Conservation (phyloP, 2,329 filamentous ascomycete species). For the Corniculantispora saksenae region DNA sequence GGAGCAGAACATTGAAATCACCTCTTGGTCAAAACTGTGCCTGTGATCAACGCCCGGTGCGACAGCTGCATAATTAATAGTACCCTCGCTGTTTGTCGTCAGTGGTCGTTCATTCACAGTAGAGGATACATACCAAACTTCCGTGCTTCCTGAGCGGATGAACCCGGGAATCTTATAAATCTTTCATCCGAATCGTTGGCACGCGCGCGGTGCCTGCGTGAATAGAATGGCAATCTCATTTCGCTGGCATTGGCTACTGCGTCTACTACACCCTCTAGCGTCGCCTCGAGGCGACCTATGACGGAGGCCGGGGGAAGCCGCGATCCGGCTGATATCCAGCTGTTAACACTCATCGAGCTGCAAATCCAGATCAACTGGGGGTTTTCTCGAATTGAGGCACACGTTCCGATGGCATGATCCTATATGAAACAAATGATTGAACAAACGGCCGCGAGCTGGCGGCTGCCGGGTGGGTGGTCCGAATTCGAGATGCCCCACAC, state of each 20-base stretch:
- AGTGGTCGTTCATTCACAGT: neutral
- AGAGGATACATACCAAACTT: slow-evolving; percentile 50
- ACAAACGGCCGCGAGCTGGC: neutral
- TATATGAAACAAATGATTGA: no score
- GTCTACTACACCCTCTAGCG: slow-evolving; percentile 34
- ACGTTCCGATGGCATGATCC: no score
- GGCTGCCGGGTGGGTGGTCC: slow-evolving; percentile 1
- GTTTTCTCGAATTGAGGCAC: no score
- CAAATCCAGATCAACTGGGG: neutral
- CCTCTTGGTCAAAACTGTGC: slow-evolving; percentile 63
- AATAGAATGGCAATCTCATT: slow-evolving; percentile 30
- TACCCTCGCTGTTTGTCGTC: slow-evolving; percentile 48
- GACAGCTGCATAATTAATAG: slow-evolving; percentile 60
- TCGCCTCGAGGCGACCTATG: slow-evolving; percentile 38
- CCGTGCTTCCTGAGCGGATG: slow-evolving; percentile 46
- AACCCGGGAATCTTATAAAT: slow-evolving; percentile 48
- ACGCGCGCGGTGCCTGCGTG: slow-evolving; percentile 22
- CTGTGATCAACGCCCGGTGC: slow-evolving; percentile 58
- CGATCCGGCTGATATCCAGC: neutral
- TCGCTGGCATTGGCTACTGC: slow-evolving; percentile 29
- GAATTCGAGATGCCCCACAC: slow-evolving; percentile 19
- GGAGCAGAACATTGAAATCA: slow-evolving; percentile 30
- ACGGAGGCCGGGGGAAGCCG: slow-evolving; percentile 25
- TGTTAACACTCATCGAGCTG: neutral
- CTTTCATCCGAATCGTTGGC: slow-evolving; percentile 17